phyloP scores from a whole-genome alignment of 73 alveolate species.

The Effrenium voratum region DNA sequence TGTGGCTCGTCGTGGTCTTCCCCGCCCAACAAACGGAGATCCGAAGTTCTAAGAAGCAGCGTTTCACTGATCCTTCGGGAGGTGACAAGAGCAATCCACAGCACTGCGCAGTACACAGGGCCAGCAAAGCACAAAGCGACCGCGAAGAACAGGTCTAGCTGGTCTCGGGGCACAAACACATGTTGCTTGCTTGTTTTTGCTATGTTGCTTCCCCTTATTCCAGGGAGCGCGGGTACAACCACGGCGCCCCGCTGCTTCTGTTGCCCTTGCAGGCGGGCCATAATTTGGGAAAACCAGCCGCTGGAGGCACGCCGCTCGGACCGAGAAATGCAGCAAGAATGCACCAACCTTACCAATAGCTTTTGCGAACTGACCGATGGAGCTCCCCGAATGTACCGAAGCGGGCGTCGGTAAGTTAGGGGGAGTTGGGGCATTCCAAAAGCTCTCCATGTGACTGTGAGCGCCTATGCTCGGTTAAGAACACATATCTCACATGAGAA shows the following conservation, averaged over 20 bases:
- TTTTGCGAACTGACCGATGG: too few relatives aligned
- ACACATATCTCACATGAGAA: too few relatives aligned
- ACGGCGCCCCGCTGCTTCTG: neutral
- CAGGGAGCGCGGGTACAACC: neutral
- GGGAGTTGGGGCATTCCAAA: too few relatives aligned
- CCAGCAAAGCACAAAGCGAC: conserved; percentile 22
- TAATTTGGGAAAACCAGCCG: too few relatives aligned
- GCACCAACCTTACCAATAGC: too few relatives aligned
- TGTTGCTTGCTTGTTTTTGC: conserved; percentile 28
- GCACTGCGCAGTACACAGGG: conserved; percentile 1
- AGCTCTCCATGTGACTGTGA: too few relatives aligned
- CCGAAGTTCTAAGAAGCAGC: neutral
- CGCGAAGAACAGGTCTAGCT: conserved; percentile 15
- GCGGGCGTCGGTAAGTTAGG: too few relatives aligned
- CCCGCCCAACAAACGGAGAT: neutral
- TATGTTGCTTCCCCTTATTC: neutral
- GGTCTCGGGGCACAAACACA: conserved; percentile 7
- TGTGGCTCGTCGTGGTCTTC: conserved; percentile 13
- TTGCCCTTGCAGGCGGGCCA: too few relatives aligned
- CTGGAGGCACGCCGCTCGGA: too few relatives aligned
- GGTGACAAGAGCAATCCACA: conserved; percentile 6
- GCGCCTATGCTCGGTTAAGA: too few relatives aligned
- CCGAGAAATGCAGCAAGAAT: too few relatives aligned
- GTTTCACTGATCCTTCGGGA: conserved; percentile 17
- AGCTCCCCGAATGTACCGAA: too few relatives aligned